Percentiles rank a stretch among this genome's conserved stretches.
Conservation (phyloP, 164 flowering plant species). For the Cinnamomum chago region DNA sequence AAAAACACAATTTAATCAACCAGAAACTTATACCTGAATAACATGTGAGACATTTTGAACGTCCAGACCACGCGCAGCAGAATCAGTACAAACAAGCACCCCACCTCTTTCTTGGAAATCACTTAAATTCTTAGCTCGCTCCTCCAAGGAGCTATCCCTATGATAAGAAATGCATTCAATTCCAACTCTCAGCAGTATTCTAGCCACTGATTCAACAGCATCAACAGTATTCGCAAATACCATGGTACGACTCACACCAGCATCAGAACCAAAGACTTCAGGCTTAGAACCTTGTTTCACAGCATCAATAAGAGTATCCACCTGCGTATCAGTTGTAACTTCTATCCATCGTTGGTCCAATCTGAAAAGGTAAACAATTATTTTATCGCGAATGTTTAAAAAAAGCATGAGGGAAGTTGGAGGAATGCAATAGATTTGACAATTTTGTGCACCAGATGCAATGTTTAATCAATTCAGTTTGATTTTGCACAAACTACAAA, state of each 20-base stretch:
- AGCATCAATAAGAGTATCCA: slow-evolving; percentile 75
- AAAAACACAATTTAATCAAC: not conserved
- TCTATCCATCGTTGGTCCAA: slow-evolving; percentile 87
- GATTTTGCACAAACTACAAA: too few species aligned
- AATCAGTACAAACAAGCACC: slow-evolving; percentile 92
- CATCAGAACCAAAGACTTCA: slow-evolving; percentile 17
- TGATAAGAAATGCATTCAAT: slow-evolving; percentile 70
- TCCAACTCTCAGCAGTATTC: slow-evolving; percentile 58
- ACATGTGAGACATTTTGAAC: slow-evolving; percentile 86
- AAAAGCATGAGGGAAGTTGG: not conserved
- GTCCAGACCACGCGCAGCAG: slow-evolving; percentile 98
- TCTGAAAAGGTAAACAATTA: slow-evolving; percentile 27
- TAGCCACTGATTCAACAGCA: slow-evolving; percentile 84
- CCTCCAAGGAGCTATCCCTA: slow-evolving; percentile 64
- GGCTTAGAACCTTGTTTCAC: slow-evolving; percentile 42
- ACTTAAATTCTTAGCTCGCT: slow-evolving; percentile 53
- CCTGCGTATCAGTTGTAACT: slow-evolving; percentile 75
- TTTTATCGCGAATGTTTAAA: not conserved
- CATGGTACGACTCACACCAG: slow-evolving; percentile 62
- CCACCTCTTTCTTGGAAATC: slow-evolving; percentile 77
- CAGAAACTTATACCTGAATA: slow-evolving; percentile 62
- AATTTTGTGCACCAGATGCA: too few species aligned
- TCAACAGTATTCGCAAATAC: slow-evolving; percentile 97
- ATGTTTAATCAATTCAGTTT: too few species aligned
- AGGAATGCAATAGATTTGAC: not conserved